Percentiles rank a stretch among this genome's conserved stretches.
Evolutionary conservation across 805 yeast species (phyloP).

Genomic region (Torulaspora maleeae): DNA sequence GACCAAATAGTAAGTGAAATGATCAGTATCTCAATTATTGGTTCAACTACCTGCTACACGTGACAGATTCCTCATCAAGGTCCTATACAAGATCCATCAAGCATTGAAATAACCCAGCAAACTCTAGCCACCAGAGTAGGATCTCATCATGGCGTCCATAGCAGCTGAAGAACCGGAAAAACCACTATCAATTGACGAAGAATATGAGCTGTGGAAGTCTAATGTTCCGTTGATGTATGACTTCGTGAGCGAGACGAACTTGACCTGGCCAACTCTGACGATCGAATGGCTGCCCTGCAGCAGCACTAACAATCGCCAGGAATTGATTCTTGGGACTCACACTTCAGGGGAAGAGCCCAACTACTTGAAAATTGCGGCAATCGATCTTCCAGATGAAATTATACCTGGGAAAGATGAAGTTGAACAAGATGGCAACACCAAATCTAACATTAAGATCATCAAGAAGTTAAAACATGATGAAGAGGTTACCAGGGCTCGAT

Average conservation of each 20-base stretch:
- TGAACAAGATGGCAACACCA: slow-evolving; percentile 24
- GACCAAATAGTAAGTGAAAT: not conserved
- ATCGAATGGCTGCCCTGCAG: slow-evolving; percentile 65
- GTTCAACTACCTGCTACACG: not conserved
- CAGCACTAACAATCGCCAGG: slow-evolving; percentile 40
- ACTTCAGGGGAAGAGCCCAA: slow-evolving; percentile 66
- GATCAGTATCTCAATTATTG: not conserved
- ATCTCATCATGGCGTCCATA: not conserved
- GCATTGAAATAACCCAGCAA: not conserved
- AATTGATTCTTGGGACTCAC: slow-evolving; percentile 64
- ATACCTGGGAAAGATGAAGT: slow-evolving; percentile 27
- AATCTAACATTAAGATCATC: slow-evolving; percentile 52
- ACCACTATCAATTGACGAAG: slow-evolving; percentile 42
- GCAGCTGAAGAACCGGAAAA: slow-evolving; percentile 20
- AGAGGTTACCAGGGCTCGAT: slow-evolving; percentile 73
- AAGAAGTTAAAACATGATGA: slow-evolving; percentile 55
- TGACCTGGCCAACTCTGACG: slow-evolving; percentile 79
- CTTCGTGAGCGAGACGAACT: slow-evolving; percentile 72
- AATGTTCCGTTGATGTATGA: slow-evolving; percentile 81
- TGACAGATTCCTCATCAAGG: not conserved
- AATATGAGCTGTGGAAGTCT: slow-evolving; percentile 74
- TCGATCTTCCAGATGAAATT: slow-evolving; percentile 51
- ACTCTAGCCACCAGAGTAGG: not conserved
- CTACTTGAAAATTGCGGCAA: slow-evolving; percentile 59
- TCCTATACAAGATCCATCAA: not conserved